Base-by-base conservation (phyloP, 2,329 filamentous ascomycete genomes). In the Hypomyces rosellus region DNA sequence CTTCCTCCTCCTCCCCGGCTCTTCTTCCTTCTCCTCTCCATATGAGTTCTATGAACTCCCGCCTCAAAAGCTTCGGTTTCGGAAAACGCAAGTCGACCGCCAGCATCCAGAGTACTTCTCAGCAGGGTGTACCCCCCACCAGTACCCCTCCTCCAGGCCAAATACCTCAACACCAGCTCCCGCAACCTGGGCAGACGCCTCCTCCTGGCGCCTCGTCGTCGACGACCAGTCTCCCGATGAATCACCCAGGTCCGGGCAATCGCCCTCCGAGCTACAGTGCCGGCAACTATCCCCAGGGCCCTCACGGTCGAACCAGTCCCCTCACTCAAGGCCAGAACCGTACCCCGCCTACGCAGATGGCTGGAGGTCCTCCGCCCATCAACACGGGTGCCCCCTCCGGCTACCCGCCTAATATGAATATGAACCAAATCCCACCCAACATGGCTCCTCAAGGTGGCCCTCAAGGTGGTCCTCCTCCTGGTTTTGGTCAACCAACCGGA, bases 21-120 rank as follows among this genome's bases (percentile, higher is more conserved):
- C 45, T 46, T 46, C 44, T 25, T 48, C 34, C 45, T 38, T 41
- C 55, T 61, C 51, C 46, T 45, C 54, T 56, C 69, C 66, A 66
- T 68, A 87, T 88, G 84, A 87, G 81, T 79, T 88, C 83, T 78
- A 80, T 87, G 81, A 88, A 88, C 77, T 81, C 82, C 69, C 83
- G 85, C 72, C 82, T 89, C 70, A 87, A 88, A 77, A 80, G 81
- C 77, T 79, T 89, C 74, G 85, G 86, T 73, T 86, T 88, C 77
- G 85, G 85, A 74, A 88, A 87, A 80, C 84, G 86, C 72, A 87
- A 84, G 76, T 85, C 84, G 64, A 76, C 76, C 63, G 76, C 77
- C 67, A 81, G 76, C 69, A 79, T 80, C 63, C 75, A 78, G 59
- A 72, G 69, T 65, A 65, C 71, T 66, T 34, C 45, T 47, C 72